These are phyloP conservation scores for Vigna unguiculata DNA, from an alignment of 306 rosid species.

Conservation along the genomic window DNA sequence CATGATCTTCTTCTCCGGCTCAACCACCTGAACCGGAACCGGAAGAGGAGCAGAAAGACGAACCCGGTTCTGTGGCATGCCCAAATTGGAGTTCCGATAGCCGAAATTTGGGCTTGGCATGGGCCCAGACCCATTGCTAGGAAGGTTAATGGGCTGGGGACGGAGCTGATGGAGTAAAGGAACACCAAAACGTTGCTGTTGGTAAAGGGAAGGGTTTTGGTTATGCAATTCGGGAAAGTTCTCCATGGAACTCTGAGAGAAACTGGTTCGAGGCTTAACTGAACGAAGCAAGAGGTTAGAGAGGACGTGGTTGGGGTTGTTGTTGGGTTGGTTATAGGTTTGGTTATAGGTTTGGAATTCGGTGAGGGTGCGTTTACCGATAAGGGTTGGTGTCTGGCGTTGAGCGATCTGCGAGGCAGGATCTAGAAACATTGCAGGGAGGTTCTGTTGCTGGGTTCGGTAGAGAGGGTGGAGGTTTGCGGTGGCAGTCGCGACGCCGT, in stretches of 20 bases:
- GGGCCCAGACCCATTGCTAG: constrained; percentile 36
- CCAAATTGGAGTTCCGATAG: constrained; percentile 28
- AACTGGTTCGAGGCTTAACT: constrained; percentile 65
- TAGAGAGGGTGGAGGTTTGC: constrained; percentile 50
- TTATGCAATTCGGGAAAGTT: constrained; percentile 48
- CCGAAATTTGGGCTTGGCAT: background rate
- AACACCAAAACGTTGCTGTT: constrained; percentile 53
- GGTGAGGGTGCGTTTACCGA: constrained; percentile 75
- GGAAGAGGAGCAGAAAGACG: background rate
- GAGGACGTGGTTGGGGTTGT: constrained; percentile 44
- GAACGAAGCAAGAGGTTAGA: constrained; percentile 61
- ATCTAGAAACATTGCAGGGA: constrained; percentile 58
- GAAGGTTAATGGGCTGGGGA: constrained; percentile 49
- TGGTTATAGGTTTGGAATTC: constrained; percentile 64
- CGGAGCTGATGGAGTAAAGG: constrained; percentile 67
- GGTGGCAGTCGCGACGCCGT: constrained; percentile 22
- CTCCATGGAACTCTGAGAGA: constrained; percentile 57
- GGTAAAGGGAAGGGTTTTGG: constrained; percentile 24
- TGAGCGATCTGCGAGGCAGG: constrained; percentile 65
- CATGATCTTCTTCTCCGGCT: constrained; percentile 64
- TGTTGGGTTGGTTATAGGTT: constrained; percentile 29
- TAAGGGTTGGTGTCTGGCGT: constrained; percentile 48
- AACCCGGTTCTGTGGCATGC: constrained; percentile 45
- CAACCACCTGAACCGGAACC: constrained; percentile 29
- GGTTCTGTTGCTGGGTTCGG: constrained; percentile 64